phyloP scores from a whole-genome alignment of 331 rosid species.

The Rhamnella rubrinervis region DNA sequence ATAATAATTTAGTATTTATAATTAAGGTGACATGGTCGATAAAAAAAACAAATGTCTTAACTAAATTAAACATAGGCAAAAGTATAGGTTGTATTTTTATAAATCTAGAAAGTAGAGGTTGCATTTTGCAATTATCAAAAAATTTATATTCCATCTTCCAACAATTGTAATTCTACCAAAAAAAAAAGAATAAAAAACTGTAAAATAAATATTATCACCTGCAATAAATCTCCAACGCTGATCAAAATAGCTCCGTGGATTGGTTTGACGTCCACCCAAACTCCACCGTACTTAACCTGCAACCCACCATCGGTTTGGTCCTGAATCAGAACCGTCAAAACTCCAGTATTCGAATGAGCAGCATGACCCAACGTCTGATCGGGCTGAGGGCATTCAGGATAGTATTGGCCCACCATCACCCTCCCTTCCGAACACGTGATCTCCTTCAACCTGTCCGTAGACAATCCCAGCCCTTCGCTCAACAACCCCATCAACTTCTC shows the following conservation, averaged over 20 bases:
- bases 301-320: constrained; percentile 67
- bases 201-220: constrained; percentile 32
- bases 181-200: no score
- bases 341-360: constrained; percentile 70
- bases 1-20: no score
- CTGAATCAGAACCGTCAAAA: constrained; percentile 57
- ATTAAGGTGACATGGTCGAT: no score
- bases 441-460: constrained; percentile 39
- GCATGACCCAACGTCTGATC: constrained; percentile 73
- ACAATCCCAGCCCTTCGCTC: constrained; percentile 78
- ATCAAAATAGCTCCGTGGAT: constrained; percentile 65
- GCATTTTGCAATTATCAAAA: no score
- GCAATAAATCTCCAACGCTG: constrained; percentile 74
- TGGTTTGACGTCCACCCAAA: constrained; percentile 71
- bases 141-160: no score
- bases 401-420: constrained; percentile 60
- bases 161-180: no score
- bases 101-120: no score
- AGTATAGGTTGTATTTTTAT: no score
- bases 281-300: constrained; percentile 48
- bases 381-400: constrained; percentile 76
- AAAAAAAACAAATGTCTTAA: no score
- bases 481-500: constrained; percentile 36
- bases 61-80: no score
- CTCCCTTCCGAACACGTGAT: constrained; percentile 37